phyloP scores from a whole-genome alignment of 441 rosid genomes.

The Oxalis stricta region DNA sequence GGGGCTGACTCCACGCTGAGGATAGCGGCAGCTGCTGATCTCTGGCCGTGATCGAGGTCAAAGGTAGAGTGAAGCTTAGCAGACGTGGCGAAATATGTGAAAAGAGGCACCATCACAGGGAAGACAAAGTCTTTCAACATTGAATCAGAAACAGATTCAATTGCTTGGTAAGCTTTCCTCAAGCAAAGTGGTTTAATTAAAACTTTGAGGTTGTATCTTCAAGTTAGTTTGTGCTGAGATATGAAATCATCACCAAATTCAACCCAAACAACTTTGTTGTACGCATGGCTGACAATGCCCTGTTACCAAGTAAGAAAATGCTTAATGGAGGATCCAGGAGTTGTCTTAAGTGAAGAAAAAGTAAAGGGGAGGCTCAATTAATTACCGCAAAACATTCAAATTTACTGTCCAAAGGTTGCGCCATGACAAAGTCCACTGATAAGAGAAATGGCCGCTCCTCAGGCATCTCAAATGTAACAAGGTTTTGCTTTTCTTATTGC shows the following conservation, averaged over 20 bases:
- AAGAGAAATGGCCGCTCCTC: conserved; percentile 20
- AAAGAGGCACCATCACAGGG: conserved; percentile 12
- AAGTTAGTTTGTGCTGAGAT: conserved; percentile 14
- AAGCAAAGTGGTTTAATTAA: conserved; percentile 33
- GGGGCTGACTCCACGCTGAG: conserved; percentile 13
- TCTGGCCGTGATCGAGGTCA: conserved; percentile 6
- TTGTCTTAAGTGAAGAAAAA: neutral
- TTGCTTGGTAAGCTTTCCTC: conserved; percentile 32
- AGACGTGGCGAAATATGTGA: neutral
- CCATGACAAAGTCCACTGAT: conserved; percentile 31
- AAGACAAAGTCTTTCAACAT: conserved; percentile 16
- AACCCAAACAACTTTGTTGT: conserved; percentile 17
- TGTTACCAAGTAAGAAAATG: conserved; percentile 8
- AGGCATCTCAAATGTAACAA: conserved; percentile 15
- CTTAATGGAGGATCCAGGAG: neutral
- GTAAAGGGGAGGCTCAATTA: no score
- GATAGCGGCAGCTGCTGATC: conserved; percentile 10
- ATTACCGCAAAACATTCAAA: conserved; percentile 19
- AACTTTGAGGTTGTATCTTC: conserved; percentile 22
- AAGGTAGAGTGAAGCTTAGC: neutral
- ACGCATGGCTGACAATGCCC: conserved; percentile 24
- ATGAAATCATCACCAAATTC: conserved; percentile 28
- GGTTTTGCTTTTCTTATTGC: no score
- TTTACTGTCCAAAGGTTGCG: conserved; percentile 11
- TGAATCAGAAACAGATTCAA: conserved; percentile 19